phyloP scores from a whole-genome alignment of 2,329 filamentous ascomycete genomes.

The Blumeriella jaapii region DNA sequence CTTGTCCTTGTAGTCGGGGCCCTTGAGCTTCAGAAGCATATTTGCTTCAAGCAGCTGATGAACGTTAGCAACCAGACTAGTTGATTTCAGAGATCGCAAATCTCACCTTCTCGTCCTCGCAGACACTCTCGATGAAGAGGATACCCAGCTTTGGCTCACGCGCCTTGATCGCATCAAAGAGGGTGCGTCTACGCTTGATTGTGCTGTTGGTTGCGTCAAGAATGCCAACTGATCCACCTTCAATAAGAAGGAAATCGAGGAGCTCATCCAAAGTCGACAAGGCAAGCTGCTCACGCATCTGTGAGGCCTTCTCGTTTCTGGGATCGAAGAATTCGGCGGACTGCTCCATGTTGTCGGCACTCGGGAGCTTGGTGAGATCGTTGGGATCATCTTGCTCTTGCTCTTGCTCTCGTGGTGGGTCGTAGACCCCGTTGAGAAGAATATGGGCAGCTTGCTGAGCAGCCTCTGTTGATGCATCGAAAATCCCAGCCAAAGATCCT shows the following conservation, averaged over 20 bases:
- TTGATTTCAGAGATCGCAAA: background rate
- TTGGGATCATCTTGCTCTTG: conserved; percentile 16
- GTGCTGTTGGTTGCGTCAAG: conserved; percentile 98
- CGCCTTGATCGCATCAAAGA: conserved; percentile 73
- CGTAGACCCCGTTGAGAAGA: conserved; percentile 39
- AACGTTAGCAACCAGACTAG: too few relatives aligned
- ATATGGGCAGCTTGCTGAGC: conserved; percentile 47
- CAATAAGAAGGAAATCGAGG: conserved; percentile 72
- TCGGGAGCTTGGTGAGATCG: conserved; percentile 13
- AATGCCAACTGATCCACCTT: conserved; percentile 83
- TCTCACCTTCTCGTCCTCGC: conserved; percentile 59
- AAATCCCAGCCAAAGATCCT: conserved; percentile 13
- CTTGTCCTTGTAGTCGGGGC: conserved; percentile 91
- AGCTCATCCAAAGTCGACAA: conserved; percentile 88
- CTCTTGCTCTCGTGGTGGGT: conserved; percentile 8
- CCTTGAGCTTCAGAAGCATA: conserved; percentile 92
- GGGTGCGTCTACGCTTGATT: conserved; percentile 66
- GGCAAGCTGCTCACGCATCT: conserved; percentile 81
- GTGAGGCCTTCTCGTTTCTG: conserved; percentile 68
- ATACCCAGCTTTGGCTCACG: conserved; percentile 83
- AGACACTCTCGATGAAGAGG: conserved; percentile 90
- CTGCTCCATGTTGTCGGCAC: conserved; percentile 59
- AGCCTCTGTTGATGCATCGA: conserved; percentile 35
- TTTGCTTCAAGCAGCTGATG: conserved; percentile 85
- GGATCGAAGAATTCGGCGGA: conserved; percentile 92